Evolutionary conservation across 2,329 filamentous ascomycete genomes (phyloP), one percentile per base, ranked within the genome.

Genomic region (Gaeumannomyces sp.): DNA sequence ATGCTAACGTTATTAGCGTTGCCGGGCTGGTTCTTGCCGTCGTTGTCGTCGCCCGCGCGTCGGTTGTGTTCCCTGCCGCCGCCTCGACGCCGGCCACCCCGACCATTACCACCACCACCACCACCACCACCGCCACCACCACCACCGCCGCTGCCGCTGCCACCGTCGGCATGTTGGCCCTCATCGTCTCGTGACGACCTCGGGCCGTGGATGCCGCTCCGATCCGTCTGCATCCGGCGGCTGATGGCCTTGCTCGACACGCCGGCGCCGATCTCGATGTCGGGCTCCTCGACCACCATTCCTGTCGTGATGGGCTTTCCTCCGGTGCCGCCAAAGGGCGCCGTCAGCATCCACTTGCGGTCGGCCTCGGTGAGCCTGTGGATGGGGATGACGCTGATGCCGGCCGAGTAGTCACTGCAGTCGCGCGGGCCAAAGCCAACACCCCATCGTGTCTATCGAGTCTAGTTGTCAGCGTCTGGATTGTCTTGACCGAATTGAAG

Each of bases 221-320:
- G 85, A 73, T 89, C 87, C 10, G 86, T 89, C 75, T 88, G 85
- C 85, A 89, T 89, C 50, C 87, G 85, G 25, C 87, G 81, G 70
- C 85, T 88, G 67, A 89, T 89, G 56, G 87, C 92, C 81, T 99
- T 99, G 59, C 93, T 97, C 25, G 93, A 97, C 19, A 99, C 96
- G 65, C 95, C 95, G 25, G 94, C 93, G 64, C 95, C 95, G 65
- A 99, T 99, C 77, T 99, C 95, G 71, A 99, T 99, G 73, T 99
- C 95, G 3, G 95, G 95, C 77, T 99, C 95, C 75, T 99, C 95
- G 31, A 99, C 90, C 8, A 93, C 90, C 78, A 99, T 86, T 58
- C 93, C 93, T 19, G 85, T 81, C 73, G 93, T 89, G 67, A 99
- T 92, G 2, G 87, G 80, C 65, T 85, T 85, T 64, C 94, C 95